Conservation (phyloP, 129 eudicot species). For the Escallonia herrerae region DNA sequence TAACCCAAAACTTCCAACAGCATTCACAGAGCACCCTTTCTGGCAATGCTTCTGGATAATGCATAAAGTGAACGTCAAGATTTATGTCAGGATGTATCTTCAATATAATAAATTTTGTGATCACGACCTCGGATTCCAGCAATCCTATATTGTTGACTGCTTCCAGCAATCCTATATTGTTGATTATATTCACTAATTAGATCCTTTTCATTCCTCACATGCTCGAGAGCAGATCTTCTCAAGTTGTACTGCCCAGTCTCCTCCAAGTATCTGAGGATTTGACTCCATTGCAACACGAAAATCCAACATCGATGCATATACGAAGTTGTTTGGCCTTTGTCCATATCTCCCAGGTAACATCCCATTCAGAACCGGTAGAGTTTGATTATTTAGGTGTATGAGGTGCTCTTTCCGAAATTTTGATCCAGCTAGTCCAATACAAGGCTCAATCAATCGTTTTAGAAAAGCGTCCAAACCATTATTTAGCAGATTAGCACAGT, state of each 20-base stretch:
- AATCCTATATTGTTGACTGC: too few relatives aligned
- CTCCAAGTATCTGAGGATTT: slow-evolving; percentile 61
- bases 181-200: not conserved
- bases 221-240: slow-evolving; percentile 44
- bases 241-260: slow-evolving; percentile 63
- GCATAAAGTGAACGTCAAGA: not conserved
- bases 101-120: not conserved
- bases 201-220: slow-evolving; percentile 20
- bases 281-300: slow-evolving; percentile 70
- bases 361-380: slow-evolving; percentile 18
- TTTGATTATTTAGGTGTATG: slow-evolving; percentile 7
- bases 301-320: slow-evolving; percentile 43
- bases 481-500: slow-evolving; percentile 56
- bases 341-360: slow-evolving; percentile 18
- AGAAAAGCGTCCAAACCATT: slow-evolving; percentile 64
- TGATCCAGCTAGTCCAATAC: slow-evolving; percentile 49
- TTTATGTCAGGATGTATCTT: too few relatives aligned
- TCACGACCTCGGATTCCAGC: not conserved
- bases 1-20: slow-evolving; percentile 5
- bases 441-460: slow-evolving; percentile 77
- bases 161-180: too few relatives aligned
- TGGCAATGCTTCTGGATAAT: not conserved
- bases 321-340: slow-evolving; percentile 15
- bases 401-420: slow-evolving; percentile 11
- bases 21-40: slow-evolving; percentile 5